phyloP scores from a whole-genome alignment of 2,329 filamentous ascomycete species.

The Cercospora berteroae region DNA sequence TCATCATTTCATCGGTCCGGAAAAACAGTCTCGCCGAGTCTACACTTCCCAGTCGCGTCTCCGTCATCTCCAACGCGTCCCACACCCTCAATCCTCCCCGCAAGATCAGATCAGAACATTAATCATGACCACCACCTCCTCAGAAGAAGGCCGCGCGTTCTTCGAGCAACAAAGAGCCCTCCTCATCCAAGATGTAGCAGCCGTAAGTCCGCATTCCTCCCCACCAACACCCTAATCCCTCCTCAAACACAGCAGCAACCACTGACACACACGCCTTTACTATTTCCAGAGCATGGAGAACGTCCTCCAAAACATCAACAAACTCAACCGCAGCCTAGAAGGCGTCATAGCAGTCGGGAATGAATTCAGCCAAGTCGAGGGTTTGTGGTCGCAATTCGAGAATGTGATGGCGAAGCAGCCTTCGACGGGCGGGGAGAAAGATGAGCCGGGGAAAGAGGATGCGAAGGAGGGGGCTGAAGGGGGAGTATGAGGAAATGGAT shows the following conservation, averaged over 20 bases:
- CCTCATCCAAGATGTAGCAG: slow-evolving; percentile 69
- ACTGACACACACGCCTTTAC: neutral
- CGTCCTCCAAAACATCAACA: slow-evolving; percentile 93
- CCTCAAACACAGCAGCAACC: neutral
- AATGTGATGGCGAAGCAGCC: slow-evolving; percentile 84
- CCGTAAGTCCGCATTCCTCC: slow-evolving; percentile 47
- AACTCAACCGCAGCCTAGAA: slow-evolving; percentile 86
- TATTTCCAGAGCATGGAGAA: slow-evolving; percentile 67
- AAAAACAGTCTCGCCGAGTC: neutral
- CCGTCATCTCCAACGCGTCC: slow-evolving; percentile 1
- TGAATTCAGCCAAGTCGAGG: slow-evolving; percentile 95
- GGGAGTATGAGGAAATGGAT: neutral
- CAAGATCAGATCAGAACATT: neutral
- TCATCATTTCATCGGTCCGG: neutral
- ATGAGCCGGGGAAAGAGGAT: slow-evolving; percentile 27
- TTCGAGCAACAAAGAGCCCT: slow-evolving; percentile 75
- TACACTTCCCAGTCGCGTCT: neutral
- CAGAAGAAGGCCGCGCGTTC: slow-evolving; percentile 52
- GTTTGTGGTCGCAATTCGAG: slow-evolving; percentile 95
- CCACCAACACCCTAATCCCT: neutral
- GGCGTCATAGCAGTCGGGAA: slow-evolving; percentile 88
- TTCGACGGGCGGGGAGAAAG: slow-evolving; percentile 41
- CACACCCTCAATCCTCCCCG: neutral
- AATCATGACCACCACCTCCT: neutral
- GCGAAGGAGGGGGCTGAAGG: slow-evolving; percentile 29